These are phyloP conservation scores for Wickerhamomyces rabaulensis DNA, from an alignment of 805 yeast genomes.

Conservation along the genomic window DNA sequence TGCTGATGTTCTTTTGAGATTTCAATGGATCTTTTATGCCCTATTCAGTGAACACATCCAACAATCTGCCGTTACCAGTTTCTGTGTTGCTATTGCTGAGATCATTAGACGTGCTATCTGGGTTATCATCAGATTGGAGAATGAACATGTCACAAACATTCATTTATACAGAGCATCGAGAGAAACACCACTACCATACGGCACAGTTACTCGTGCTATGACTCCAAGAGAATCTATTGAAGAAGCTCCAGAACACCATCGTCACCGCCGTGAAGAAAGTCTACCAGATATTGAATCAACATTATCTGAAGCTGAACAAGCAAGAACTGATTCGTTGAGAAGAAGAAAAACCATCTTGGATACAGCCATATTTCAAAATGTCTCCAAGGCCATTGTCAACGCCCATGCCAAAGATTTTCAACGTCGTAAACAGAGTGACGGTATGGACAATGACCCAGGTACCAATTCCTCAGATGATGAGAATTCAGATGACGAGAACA, in stretches of 20 bases:
- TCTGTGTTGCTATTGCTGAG: slow-evolving; percentile 79
- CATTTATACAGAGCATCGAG: slow-evolving; percentile 80
- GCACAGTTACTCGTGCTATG: slow-evolving; percentile 32
- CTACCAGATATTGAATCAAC: neutral
- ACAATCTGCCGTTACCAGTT: slow-evolving; percentile 85
- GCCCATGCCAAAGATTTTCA: slow-evolving; percentile 89
- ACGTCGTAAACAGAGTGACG: slow-evolving; percentile 20
- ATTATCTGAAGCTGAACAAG: neutral
- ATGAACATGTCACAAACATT: slow-evolving; percentile 92
- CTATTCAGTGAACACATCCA: slow-evolving; percentile 70
- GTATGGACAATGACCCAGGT: slow-evolving; percentile 15
- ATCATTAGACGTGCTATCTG: slow-evolving; percentile 79
- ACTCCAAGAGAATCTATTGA: slow-evolving; percentile 10
- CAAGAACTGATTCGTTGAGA: slow-evolving; percentile 3
- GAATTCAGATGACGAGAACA: slow-evolving; percentile 27
- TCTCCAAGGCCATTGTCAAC: slow-evolving; percentile 54
- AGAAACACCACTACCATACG: slow-evolving; percentile 82
- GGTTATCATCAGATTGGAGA: slow-evolving; percentile 91
- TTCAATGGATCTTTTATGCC: slow-evolving; percentile 90
- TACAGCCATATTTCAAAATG: slow-evolving; percentile 31
- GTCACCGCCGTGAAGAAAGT: neutral
- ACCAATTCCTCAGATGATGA: slow-evolving; percentile 25
- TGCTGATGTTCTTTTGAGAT: slow-evolving; percentile 67
- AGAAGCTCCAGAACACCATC: slow-evolving; percentile 3
- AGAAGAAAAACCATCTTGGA: slow-evolving; percentile 18